These are phyloP conservation scores for Exophiala calicioides DNA, from an alignment of 2,329 filamentous ascomycete species.

Conservation along the genomic window DNA sequence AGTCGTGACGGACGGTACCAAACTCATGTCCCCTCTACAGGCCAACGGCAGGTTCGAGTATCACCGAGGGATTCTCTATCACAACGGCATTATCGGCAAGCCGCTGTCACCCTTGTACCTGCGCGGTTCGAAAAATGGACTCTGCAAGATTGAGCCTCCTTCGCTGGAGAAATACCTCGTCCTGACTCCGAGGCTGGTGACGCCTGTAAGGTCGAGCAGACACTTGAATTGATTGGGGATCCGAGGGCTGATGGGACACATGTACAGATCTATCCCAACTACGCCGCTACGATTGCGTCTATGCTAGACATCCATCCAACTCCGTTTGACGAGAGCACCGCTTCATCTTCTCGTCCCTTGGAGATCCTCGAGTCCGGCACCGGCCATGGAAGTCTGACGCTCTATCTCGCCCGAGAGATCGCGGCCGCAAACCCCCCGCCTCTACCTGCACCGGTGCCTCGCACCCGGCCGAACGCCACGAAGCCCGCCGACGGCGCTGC, in stretches of 20 bases:
- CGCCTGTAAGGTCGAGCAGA: constrained; percentile 59
- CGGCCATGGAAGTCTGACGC: constrained; percentile 76
- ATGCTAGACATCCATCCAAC: constrained; percentile 72
- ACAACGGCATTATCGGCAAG: constrained; percentile 65
- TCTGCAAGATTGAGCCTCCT: constrained; percentile 42
- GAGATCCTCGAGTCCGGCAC: constrained; percentile 84
- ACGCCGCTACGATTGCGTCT: constrained; percentile 73
- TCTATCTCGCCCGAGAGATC: constrained; percentile 73
- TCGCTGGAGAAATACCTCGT: constrained; percentile 73
- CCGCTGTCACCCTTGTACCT: constrained; percentile 29
- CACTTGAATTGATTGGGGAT: not conserved
- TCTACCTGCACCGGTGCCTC: constrained; percentile 39
- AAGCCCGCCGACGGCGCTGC: constrained; percentile 28
- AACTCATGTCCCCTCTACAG: constrained; percentile 46
- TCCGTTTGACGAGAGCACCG: constrained; percentile 33
- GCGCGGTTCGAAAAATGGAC: constrained; percentile 13
- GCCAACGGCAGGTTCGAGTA: constrained; percentile 38
- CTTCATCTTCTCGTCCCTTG: constrained; percentile 47
- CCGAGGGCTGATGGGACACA: not conserved
- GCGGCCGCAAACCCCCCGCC: constrained; percentile 65
- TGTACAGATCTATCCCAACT: constrained; percentile 70
- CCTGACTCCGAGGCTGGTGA: constrained; percentile 68
- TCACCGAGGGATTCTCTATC: constrained; percentile 37
- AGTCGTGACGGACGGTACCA: constrained; percentile 42
- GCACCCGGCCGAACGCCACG: constrained; percentile 31